phyloP scores from a whole-genome alignment of 371 early-diverging fungal species.

The Circinella umbellata region DNA sequence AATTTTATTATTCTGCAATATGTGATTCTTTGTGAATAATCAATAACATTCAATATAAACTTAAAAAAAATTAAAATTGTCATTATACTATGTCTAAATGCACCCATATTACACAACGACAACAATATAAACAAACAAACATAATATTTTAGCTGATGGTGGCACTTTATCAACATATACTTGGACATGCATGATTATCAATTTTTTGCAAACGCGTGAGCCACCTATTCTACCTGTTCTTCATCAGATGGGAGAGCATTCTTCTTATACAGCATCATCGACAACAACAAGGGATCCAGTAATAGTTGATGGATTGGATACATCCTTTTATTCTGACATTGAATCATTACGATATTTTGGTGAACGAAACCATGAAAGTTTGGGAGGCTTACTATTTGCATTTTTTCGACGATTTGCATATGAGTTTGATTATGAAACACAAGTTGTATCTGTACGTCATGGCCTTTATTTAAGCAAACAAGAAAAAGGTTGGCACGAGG shows the following conservation, averaged over 20 bases:
- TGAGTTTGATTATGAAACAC: slow-evolving; percentile 81
- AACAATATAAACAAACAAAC: not conserved
- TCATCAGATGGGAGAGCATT: slow-evolving; percentile 53
- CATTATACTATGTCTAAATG: no score
- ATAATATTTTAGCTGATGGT: slow-evolving; percentile 66
- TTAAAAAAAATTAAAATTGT: no score
- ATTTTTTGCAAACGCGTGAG: slow-evolving; percentile 88
- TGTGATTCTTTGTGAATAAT: no score
- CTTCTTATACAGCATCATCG: no score
- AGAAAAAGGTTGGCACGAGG: slow-evolving; percentile 82
- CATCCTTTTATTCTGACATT: slow-evolving; percentile 71
- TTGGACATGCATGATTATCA: slow-evolving; percentile 90
- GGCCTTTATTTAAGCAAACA: slow-evolving; percentile 76
- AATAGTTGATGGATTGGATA: not conserved
- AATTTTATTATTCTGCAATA: no score
- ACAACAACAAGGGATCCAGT: slow-evolving; percentile 3
- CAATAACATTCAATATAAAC: no score
- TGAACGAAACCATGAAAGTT: slow-evolving; percentile 66
- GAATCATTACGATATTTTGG: slow-evolving; percentile 71
- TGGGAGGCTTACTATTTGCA: slow-evolving; percentile 81
- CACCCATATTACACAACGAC: not conserved
- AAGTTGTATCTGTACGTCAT: slow-evolving; percentile 81
- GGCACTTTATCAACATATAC: slow-evolving; percentile 94
- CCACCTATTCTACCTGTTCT: slow-evolving; percentile 90
- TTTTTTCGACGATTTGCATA: slow-evolving; percentile 84